These are phyloP conservation scores for Zoysia japonica DNA, from an alignment of 176 grass and related monocot species.

Conservation along the genomic window DNA sequence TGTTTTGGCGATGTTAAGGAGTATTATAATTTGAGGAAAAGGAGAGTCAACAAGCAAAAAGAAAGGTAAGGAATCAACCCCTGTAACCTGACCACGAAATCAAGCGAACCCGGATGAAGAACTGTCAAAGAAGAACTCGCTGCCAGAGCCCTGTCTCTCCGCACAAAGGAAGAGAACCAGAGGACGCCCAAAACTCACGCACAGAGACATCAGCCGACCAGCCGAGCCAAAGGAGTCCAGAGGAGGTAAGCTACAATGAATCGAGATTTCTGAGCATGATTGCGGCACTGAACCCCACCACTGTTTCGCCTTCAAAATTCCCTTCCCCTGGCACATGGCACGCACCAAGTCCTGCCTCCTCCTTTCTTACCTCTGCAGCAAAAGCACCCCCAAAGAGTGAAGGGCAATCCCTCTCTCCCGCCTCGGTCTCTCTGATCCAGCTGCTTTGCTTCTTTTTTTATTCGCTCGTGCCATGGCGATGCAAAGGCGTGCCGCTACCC, in stretches of 20 bases:
- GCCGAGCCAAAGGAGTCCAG: background rate
- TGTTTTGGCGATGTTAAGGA: background rate
- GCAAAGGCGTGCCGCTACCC: constrained; percentile 25
- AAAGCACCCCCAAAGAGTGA: background rate
- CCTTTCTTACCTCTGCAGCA: constrained; percentile 9
- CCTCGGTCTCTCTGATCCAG: background rate
- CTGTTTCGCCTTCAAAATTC: constrained; percentile 43
- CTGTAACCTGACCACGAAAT: constrained; percentile 27
- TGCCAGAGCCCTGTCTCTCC: background rate
- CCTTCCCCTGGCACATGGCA: constrained; percentile 43
- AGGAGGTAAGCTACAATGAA: constrained; percentile 25
- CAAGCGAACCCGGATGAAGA: background rate
- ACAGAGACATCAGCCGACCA: background rate
- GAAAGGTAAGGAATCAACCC: background rate
- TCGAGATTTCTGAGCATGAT: constrained; percentile 35
- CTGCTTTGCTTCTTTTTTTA: background rate
- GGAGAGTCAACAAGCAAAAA: background rate
- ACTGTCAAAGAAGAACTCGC: background rate
- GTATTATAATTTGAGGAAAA: background rate
- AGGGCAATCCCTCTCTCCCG: background rate
- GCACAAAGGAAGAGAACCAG: background rate
- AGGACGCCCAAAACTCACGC: background rate
- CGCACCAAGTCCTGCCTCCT: constrained; percentile 20
- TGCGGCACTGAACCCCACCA: constrained; percentile 32
- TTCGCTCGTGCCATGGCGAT: background rate